Conservation (phyloP, 176 grass and related monocot genomes). For the Lolium multiflorum region DNA sequence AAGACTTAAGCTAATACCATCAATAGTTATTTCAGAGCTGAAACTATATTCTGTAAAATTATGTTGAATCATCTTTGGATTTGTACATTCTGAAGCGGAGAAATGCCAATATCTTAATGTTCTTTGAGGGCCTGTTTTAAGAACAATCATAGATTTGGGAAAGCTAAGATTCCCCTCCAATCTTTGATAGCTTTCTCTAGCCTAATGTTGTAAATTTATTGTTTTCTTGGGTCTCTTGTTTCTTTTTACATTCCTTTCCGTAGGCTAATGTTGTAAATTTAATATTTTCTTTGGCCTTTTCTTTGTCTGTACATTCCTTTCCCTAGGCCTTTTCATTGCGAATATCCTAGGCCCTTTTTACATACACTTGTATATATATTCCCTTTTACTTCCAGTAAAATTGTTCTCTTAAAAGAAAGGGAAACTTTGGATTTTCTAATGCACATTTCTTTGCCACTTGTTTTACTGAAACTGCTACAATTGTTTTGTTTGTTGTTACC, state of each 20-base stretch:
- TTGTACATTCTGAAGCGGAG: background rate
- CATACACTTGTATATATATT: background rate
- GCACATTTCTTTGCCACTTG: background rate
- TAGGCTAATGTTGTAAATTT: background rate
- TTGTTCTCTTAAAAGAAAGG: background rate
- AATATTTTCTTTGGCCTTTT: background rate
- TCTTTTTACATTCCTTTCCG: background rate
- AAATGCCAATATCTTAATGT: background rate
- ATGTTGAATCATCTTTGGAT: background rate
- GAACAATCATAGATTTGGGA: background rate
- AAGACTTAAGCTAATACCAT: background rate
- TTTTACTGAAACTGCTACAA: constrained; percentile 27
- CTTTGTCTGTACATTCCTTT: background rate
- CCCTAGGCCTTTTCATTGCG: background rate
- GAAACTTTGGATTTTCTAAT: background rate
- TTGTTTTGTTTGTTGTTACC: constrained; percentile 17
- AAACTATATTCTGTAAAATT: background rate
- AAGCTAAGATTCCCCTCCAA: background rate
- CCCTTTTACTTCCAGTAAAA: background rate
- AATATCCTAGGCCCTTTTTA: background rate
- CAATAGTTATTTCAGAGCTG: background rate
- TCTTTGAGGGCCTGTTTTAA: background rate
- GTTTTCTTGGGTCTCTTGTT: background rate
- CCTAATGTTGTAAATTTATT: background rate
- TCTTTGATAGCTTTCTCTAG: constrained; percentile 9